phyloP scores from a whole-genome alignment of 2,329 filamentous ascomycete species.

The Sporothrix luriei region DNA sequence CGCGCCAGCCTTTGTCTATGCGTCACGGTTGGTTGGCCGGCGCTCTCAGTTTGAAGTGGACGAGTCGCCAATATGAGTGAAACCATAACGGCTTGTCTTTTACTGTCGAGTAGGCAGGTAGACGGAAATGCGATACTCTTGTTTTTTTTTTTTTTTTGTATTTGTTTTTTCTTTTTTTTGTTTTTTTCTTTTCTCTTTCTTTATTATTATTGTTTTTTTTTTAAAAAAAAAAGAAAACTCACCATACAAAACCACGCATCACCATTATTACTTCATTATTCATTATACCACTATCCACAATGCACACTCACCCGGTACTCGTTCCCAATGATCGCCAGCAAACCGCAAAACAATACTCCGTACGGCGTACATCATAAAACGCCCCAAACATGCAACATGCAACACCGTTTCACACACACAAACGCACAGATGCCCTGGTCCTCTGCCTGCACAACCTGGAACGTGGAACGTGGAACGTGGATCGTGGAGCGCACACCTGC shows the following conservation, averaged over 20 bases:
- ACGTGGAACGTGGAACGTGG: not conserved
- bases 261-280: not conserved
- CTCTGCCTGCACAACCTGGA: not conserved
- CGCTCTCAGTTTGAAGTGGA: not conserved
- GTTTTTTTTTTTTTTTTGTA: not conserved
- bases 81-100: not conserved
- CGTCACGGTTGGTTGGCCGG: not conserved
- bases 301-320: not conserved
- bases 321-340: not conserved
- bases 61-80: not conserved
- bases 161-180: not conserved
- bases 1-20: not conserved
- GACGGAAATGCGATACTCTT: too few relatives aligned
- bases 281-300: not conserved
- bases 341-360: not conserved
- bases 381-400: not conserved
- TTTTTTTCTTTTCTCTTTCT: not conserved
- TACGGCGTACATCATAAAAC: not conserved
- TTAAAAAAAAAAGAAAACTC: not conserved
- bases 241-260: not conserved
- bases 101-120: not conserved
- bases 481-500: too few relatives aligned
- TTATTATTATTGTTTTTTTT: not conserved
- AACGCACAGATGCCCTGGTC: not conserved
- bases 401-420: constrained; percentile 19